Base-by-base conservation (phyloP, 1,284 basidiomycete species). In the Ceratobasidium sp. region DNA sequence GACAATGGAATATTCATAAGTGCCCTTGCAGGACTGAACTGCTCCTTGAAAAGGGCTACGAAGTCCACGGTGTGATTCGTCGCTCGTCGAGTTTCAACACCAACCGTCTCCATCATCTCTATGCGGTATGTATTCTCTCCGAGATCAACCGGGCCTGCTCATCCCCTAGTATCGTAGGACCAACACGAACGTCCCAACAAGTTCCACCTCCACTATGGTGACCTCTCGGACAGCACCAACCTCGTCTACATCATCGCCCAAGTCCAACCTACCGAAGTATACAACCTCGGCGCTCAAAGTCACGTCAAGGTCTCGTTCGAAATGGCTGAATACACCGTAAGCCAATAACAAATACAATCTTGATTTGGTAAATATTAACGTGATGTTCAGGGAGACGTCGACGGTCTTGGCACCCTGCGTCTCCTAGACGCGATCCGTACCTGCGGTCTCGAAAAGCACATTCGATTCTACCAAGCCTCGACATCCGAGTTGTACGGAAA, bases 241-340 rank as follows among this genome's bases (percentile, higher is more conserved):
- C 85, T 96, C 70, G 93, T 95, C 52, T 93, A 93, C 79, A 89
- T 96, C 80, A 89, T 96, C 76, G 90, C 93, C 1, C 87, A 91
- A 75, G 92, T 95, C 64, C 90, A 89, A 75, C 94, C 93, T 0
- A 89, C 91, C 23, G 93, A 96, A 78, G 88, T 96, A 69, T 96
- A 95, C 84, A 96, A 96, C 78, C 87, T 96, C 54, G 93, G 92
- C 54, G 94, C 94, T n/a, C 93, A 96, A 77, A 93, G 90, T 58
- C 93, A 96, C 80, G 93, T 96, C 81, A 96, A 96, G 78, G 93
- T 96, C 73, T 95, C 93, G 30, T 96, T 96, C 78, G 93, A 95
- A 79, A 95, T 96, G 91, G 91, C 93, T 41, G 93, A 96, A 79
- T 96, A 96, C 80, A 96, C 94, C 0, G 79, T 77, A 50, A 50